Base-by-base conservation (phyloP, 352 stramenopile species). In the Globisporangium paroecandrum region DNA sequence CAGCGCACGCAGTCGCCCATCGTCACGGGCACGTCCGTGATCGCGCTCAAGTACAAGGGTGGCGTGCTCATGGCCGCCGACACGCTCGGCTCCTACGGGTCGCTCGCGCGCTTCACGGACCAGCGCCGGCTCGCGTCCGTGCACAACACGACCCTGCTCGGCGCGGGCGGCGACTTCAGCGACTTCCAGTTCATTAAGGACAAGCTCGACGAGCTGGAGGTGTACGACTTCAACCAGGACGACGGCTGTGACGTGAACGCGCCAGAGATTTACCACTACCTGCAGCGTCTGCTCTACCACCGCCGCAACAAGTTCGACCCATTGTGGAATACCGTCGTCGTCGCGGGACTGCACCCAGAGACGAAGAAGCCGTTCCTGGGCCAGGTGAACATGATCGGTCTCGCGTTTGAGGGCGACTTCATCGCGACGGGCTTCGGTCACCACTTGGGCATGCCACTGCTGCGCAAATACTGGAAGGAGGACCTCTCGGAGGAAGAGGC, bases 221-320 rank as follows among this genome's bases (percentile, higher is more conserved):
- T 98, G 70, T 94, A 98, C 64, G 97, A 99, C 77, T 93, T 95
- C 34, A 98, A 98, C 77, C 91, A 97, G 53, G 89, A 98, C 66
- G 97, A 99, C 68, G 96, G 91, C 32, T 97, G 98, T 62, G 92
- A 98, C 47, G 87, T 98, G 69, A 97, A 81, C 53, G 94, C 97
- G 38, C 85, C 88, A 34, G 94, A 99, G 77, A 89, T 99, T 38
- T 99, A 97, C 80, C 96, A 98, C 76, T 99, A 99, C 79, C 77
- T 99, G 36, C 87, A 98, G 65, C 95, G 97, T 25, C 90, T 99
- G 65, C 87, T 99, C 80, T 99, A 99, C 89, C 94, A 99, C 76
- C 90, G 97, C 70, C 90, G 98, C 73, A 99, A 98, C 80, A 99
- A 99, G 73, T 98, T 99, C 74, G 98, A 99, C 79, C 98, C 98